Percentiles rank a stretch among this genome's conserved stretches.
These are phyloP conservation scores for Zygoascus ofunaensis DNA, from an alignment of 805 yeast species.

Conservation along the genomic window DNA sequence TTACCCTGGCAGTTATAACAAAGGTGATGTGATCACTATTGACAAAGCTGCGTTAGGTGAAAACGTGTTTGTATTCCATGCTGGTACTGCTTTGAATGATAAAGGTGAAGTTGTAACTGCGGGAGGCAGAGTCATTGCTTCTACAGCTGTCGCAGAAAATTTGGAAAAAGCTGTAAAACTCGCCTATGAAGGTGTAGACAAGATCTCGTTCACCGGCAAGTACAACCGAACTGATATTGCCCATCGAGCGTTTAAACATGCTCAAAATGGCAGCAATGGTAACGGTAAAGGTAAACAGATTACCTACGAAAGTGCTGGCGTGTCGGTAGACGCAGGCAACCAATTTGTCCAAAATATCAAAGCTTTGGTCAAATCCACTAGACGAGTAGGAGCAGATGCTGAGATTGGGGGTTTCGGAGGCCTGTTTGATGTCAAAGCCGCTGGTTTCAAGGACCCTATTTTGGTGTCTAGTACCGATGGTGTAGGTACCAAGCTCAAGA, in stretches of 20 bases:
- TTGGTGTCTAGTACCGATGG: slow-evolving; percentile 98
- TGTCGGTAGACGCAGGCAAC: slow-evolving; percentile 94
- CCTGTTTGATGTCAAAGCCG: slow-evolving; percentile 76
- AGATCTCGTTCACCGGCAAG: slow-evolving; percentile 61
- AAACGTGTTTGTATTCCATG: slow-evolving; percentile 79
- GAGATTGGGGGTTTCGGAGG: slow-evolving; percentile 99
- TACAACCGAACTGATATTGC: slow-evolving; percentile 92
- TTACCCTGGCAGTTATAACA: slow-evolving; percentile 78
- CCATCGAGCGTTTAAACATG: slow-evolving; percentile 80
- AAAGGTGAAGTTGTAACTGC: slow-evolving; percentile 60
- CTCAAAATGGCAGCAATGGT: slow-evolving; percentile 13
- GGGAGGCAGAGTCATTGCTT: slow-evolving; percentile 96
- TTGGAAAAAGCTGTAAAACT: slow-evolving; percentile 72
- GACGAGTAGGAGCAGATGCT: slow-evolving; percentile 93
- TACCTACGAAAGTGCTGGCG: slow-evolving; percentile 95
- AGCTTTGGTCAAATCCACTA: slow-evolving; percentile 81
- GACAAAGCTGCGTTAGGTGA: slow-evolving; percentile 35
- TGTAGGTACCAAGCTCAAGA: slow-evolving; percentile 92
- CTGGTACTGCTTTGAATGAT: slow-evolving; percentile 67
- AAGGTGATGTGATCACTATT: slow-evolving; percentile 77
- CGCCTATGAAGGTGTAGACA: slow-evolving; percentile 79
- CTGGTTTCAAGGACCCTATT: slow-evolving; percentile 70
- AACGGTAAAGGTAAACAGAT: slow-evolving; percentile 24
- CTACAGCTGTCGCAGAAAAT: slow-evolving; percentile 73
- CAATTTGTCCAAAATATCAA: slow-evolving; percentile 82